Evolutionary conservation across 2,329 filamentous ascomycete genomes (phyloP).

Genomic region (Talaromyces sp.): DNA sequence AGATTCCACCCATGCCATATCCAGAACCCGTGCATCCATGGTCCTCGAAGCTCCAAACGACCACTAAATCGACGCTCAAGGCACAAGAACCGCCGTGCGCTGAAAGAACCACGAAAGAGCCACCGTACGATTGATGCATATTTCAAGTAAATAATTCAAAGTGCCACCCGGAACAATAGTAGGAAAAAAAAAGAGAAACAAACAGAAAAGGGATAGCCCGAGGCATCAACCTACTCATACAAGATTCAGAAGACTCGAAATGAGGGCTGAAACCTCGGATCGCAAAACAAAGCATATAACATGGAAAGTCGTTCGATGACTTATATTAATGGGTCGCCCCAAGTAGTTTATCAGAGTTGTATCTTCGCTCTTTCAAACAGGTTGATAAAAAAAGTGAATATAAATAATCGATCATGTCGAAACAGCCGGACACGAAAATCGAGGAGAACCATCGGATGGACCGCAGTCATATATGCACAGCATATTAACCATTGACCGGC

Average conservation of each 20-base stretch:
- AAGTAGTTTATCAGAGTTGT: constrained; percentile 24
- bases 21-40: constrained; percentile 11
- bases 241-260: neutral
- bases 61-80: constrained; percentile 9
- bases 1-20: constrained; percentile 12
- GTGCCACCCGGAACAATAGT: constrained; percentile 7
- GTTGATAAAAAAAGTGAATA: constrained; percentile 4
- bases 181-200: neutral
- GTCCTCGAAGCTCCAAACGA: constrained; percentile 10
- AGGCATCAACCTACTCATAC: neutral
- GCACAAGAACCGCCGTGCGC: constrained; percentile 13
- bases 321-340: constrained; percentile 31
- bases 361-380: constrained; percentile 11
- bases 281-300: constrained; percentile 3
- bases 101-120: constrained; percentile 12
- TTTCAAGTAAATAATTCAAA: constrained; percentile 9
- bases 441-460: neutral
- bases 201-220: neutral
- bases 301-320: constrained; percentile 11
- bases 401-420: neutral
- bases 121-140: constrained; percentile 12
- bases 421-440: neutral
- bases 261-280: neutral
- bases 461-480: neutral
- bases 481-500: constrained; percentile 2